These are phyloP conservation scores for Oemleria cerasiformis DNA, from an alignment of 306 rosid species.

Conservation along the genomic window DNA sequence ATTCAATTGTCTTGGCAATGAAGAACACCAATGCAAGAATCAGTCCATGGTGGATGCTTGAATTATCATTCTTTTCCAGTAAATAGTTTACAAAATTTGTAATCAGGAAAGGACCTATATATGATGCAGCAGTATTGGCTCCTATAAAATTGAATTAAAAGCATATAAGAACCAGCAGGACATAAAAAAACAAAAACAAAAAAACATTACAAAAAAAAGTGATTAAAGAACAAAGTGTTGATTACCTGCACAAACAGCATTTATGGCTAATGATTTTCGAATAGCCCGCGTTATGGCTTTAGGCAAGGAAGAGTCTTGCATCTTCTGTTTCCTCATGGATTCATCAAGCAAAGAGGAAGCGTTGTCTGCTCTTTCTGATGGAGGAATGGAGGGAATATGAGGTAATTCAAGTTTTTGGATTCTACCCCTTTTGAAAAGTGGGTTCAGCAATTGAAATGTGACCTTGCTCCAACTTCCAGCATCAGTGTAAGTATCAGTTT, in stretches of 20 bases:
- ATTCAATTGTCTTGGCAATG: conserved; percentile 73
- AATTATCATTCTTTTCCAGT: conserved; percentile 35
- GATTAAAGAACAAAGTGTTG: background rate
- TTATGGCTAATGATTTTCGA: conserved; percentile 53
- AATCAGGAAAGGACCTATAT: conserved; percentile 71
- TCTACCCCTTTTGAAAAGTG: conserved; percentile 63
- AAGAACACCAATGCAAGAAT: conserved; percentile 74
- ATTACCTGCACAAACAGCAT: conserved; percentile 81
- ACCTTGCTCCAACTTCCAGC: conserved; percentile 70
- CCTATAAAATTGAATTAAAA: conserved; percentile 39
- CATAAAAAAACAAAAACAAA: background rate
- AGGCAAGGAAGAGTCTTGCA: conserved; percentile 46
- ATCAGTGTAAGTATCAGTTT: conserved; percentile 27
- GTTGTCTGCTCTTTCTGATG: conserved; percentile 56
- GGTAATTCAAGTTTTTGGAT: conserved; percentile 53
- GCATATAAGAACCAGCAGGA: conserved; percentile 7
- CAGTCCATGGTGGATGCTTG: conserved; percentile 53
- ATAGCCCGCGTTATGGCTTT: conserved; percentile 49
- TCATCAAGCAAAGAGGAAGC: conserved; percentile 60
- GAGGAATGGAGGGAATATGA: conserved; percentile 68
- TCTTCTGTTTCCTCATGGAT: conserved; percentile 57
- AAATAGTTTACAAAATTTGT: conserved; percentile 69
- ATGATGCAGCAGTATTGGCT: conserved; percentile 69
- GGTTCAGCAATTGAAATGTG: conserved; percentile 76
- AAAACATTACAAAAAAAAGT: background rate